phyloP scores from a whole-genome alignment of 2,329 filamentous ascomycete species.

The Parascedosporium putredinis region DNA sequence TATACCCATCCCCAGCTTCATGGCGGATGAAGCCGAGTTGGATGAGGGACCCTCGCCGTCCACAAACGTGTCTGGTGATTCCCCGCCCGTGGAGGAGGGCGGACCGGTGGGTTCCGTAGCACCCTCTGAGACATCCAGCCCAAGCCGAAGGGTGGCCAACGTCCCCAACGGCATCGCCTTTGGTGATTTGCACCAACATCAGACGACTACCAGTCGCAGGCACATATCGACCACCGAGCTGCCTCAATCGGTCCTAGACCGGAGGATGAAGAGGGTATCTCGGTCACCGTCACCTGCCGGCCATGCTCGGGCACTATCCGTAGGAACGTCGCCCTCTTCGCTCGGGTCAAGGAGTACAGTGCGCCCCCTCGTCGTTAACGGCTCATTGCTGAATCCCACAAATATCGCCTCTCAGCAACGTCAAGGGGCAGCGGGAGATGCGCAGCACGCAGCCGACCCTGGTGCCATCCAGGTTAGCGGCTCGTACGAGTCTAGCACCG shows the following conservation, averaged over 20 bases:
- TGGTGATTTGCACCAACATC: conserved; percentile 36
- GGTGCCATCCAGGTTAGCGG: neutral
- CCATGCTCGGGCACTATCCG: conserved; percentile 34
- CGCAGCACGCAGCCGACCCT: conserved; percentile 4
- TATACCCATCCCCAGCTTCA: conserved; percentile 42
- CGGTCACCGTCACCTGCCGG: conserved; percentile 47
- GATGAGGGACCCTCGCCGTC: conserved; percentile 26
- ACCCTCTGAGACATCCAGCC: conserved; percentile 18
- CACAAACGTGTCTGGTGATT: conserved; percentile 28
- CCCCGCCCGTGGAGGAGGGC: conserved; percentile 37
- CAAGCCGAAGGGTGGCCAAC: conserved; percentile 16
- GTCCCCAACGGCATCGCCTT: conserved; percentile 31
- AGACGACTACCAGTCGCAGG: conserved; percentile 28
- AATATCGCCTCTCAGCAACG: conserved; percentile 11
- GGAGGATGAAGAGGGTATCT: conserved; percentile 41
- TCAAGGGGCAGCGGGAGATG: neutral
- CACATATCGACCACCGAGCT: conserved; percentile 39
- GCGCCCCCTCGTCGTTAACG: conserved; percentile 44
- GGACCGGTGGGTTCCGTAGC: conserved; percentile 14
- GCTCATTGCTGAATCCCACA: conserved; percentile 27
- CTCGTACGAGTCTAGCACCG: conserved; percentile 13
- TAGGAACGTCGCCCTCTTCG: conserved; percentile 28
- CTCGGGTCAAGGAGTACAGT: conserved; percentile 23
- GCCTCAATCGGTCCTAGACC: conserved; percentile 42
- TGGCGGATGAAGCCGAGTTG: conserved; percentile 41